Evolutionary conservation across 805 yeast genomes (phyloP), one percentile per base, ranked within the genome.

Genomic region (Monosporozyma solicola): DNA sequence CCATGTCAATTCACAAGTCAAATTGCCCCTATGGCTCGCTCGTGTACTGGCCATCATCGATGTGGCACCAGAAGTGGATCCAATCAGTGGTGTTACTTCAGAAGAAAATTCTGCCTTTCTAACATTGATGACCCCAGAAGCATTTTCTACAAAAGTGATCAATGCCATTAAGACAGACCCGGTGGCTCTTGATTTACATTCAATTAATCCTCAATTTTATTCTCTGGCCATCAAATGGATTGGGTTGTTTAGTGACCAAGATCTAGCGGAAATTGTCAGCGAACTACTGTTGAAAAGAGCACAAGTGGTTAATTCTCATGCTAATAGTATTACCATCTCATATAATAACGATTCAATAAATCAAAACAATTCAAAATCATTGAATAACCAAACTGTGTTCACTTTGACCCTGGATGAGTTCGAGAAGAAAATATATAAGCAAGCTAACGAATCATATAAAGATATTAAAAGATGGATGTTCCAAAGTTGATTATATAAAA

Each of bases 11-110:
- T 75, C 90, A 2, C 82, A 82, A 61, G 61, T 89, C 3, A 91
- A 87, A 54, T 73, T 92, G 25, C 98, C 98, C 0, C 67, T 90
- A 31, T 92, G 98, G 98, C 69, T 92, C 43, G 95, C 96, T 0
- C 83, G 83, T 54, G 78, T 85, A 1, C 70, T 91, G 33, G 96
- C 96, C 0, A 72, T 79, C 20, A 60, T 69, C 13, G 58, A 55
- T 13, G 57, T 61, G 8, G 72, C 67, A 13, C 57, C 58, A 7
- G 60, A 57, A 5, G 61, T 65, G 16, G 64, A 59, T 33, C 37
- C 31, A 27, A 16, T 44, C 9, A n/a, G 27, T 2, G 31, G 24
- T 10, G 32, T 27, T 2, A 15, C 27, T 3, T 16, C 25, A 22
- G 69, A 62, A 20, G 66, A 61, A 16, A 57, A 64, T 15, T 59